Evolutionary conservation across 176 grass and related monocot species (phyloP), one percentile per base, ranked within the genome.

Genomic region (Tillandsia leiboldiana): DNA sequence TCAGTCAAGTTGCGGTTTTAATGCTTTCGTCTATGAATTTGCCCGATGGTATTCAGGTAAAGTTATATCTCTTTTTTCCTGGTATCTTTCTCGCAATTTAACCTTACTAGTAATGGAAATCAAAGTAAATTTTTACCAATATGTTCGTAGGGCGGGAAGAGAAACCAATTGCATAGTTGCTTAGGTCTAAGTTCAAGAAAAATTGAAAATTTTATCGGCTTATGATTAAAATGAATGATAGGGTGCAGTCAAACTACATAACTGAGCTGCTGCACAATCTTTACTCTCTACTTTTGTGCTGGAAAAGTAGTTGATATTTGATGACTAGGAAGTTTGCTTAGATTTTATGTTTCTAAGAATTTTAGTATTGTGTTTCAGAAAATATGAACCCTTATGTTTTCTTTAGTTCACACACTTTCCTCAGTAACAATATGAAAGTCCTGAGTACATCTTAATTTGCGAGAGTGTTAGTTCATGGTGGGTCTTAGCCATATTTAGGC

Each of bases 11-110:
- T 87, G 88, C 88, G 54, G 88, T 96, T 58, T 73, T 96, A 71
- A 96, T 96, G 92, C 88, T 96, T 81, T 99, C 94, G 8, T 91
- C 92, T 22, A 91, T 91, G 88, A 96, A 87, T 72, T 82, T 91
- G 24, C 88, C 92, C 13, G 92, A 96, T 79, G 92, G 92, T 70
- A 92, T 90, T 71, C 94, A 99, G 94, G 94, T 93, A 42, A 42
- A 42, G 3, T 42, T 42, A 5, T 42, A 42, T 42, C 33, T 42
- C 33, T 7, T 42, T 42, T 42, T 42, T 5, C 33, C 4, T 3
- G 33, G 33, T 42, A 42, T 42, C 33, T 42, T 42, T 1, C 33
- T 42, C 5, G 33, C 33, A 42, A 42, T 42, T 42, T 42, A 42
- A 5, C 33, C 33, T 42, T 42, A 42, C 3, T 42, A 7, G 33